Evolutionary conservation across 2,329 filamentous ascomycete species (phyloP), one percentile per base, ranked within the genome.

Genomic region (Tolypocladium tundrense): DNA sequence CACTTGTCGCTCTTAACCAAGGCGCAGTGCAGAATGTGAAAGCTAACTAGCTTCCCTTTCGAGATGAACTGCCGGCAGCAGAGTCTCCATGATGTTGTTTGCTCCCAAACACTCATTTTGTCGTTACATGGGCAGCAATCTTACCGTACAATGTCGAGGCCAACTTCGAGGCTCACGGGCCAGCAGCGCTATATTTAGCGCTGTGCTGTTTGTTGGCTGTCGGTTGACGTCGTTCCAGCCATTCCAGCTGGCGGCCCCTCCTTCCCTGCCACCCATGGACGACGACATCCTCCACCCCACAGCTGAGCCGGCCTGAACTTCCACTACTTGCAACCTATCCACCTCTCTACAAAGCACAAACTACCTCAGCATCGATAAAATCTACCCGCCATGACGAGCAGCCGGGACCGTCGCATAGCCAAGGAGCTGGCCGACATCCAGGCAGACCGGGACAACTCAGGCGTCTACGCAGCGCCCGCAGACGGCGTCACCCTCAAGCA

Each of bases 371-470:
- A 52, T 52, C 48, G 48, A 52, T 37, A 52, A 19, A 19, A 52
- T 37, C 31, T 37, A 14, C 31, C 59, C 60, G 62, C 66, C 66
- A 82, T 79, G 78, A 70, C 78, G 55, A 78, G 75, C 51, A 81
- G 78, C 52, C 73, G 81, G 61, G 75, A 80, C 58, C 79, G 85
- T 55, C 81, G 86, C 55, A 81, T 94, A 56, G 77, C 82, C 62
- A 93, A 92, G 73, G 90, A 94, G 79, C 79, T 94, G 58, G 75
- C 77, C 60, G 90, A 93, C 68, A 90, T 94, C 63, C 75, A 85
- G 54, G 78, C 79, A 60, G 94, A 99, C 79, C 75, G 70, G 60
- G 80, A 82, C 58, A 82, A 84, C 60, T 95, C 91, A 24, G 87
- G 90, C 60, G 90, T 97, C 66, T 80, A 79, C 37, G 90, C 89